These are phyloP conservation scores for Golubevia sp. DNA, from an alignment of 1,284 basidiomycete genomes.

Conservation along the genomic window DNA sequence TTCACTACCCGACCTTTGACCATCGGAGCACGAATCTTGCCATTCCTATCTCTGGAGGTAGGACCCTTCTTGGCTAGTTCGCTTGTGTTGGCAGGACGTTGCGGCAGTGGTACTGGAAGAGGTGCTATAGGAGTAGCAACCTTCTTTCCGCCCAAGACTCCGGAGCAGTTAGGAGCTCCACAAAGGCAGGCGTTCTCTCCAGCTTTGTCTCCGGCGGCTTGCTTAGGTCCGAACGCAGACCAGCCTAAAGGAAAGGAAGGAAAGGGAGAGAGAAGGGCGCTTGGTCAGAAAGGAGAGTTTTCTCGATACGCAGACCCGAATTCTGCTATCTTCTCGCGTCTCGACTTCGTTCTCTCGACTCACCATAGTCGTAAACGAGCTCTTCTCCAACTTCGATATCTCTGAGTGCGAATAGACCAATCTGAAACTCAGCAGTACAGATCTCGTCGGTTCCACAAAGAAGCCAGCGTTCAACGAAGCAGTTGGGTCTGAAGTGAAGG, in stretches of 20 bases:
- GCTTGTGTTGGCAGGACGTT: no score
- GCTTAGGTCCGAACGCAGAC: constrained; percentile 34
- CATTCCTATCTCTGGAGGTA: no score
- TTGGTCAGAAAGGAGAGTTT: no score
- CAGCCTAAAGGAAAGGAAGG: constrained; percentile 15
- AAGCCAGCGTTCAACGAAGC: constrained; percentile 50
- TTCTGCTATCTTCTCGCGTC: no score
- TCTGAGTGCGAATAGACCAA: constrained; percentile 45
- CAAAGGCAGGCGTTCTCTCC: constrained; percentile 30
- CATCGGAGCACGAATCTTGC: no score
- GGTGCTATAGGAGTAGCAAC: no score
- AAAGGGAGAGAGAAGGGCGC: background rate
- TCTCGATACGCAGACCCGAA: no score
- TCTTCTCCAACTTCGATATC: constrained; percentile 52
- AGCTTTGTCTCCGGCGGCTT: constrained; percentile 25
- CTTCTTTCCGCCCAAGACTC: constrained; percentile 30
- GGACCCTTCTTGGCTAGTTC: no score
- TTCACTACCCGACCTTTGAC: no score
- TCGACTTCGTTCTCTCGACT: background rate
- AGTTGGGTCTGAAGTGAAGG: constrained; percentile 40
- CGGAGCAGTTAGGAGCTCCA: constrained; percentile 38
- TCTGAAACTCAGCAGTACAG: constrained; percentile 45
- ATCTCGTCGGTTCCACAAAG: constrained; percentile 46
- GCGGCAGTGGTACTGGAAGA: background rate
- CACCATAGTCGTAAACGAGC: constrained; percentile 49